These are phyloP conservation scores for Ustanciosporium gigantosporum DNA, from an alignment of 1,284 basidiomycete genomes.

Conservation along the genomic window DNA sequence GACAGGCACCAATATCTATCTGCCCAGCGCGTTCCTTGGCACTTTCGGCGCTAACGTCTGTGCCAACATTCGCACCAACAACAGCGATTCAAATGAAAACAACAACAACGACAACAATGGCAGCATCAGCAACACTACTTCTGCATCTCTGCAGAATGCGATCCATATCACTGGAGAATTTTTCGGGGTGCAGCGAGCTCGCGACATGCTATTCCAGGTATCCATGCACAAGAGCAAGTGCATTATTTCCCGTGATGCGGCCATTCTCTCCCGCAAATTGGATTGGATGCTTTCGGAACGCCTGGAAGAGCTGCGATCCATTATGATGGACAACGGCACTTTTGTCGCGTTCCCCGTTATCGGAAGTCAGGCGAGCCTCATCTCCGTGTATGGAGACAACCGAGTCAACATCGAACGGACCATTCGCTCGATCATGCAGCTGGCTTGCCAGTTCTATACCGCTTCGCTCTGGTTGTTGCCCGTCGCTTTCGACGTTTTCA, in stretches of 20 bases:
- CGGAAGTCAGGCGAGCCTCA: conserved; percentile 84
- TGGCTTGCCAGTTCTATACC: conserved; percentile 92
- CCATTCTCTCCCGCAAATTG: conserved; percentile 90
- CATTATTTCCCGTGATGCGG: conserved; percentile 87
- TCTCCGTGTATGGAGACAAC: conserved; percentile 92
- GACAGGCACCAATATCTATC: conserved; percentile 94
- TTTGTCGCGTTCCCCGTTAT: conserved; percentile 91
- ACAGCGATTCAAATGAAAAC: not conserved
- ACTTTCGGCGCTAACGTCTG: conserved; percentile 67
- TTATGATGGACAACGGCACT: conserved; percentile 95
- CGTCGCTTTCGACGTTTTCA: conserved; percentile 85
- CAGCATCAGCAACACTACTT: conserved; percentile 63
- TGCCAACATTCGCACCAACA: no score
- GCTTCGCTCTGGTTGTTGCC: conserved; percentile 95
- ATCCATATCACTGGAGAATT: conserved; percentile 98
- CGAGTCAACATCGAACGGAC: conserved; percentile 93
- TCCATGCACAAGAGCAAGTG: conserved; percentile 87
- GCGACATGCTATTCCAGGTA: conserved; percentile 90
- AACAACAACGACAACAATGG: not conserved
- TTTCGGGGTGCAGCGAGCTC: conserved; percentile 89
- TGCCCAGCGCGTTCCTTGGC: conserved; percentile 86
- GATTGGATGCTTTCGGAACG: conserved; percentile 97
- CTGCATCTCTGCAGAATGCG: conserved; percentile 69
- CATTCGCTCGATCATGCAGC: conserved; percentile 90
- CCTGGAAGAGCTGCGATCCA: conserved; percentile 81